Conservation (phyloP, 1,139 yeast genomes). For the Yamadazyma trypodendri region DNA sequence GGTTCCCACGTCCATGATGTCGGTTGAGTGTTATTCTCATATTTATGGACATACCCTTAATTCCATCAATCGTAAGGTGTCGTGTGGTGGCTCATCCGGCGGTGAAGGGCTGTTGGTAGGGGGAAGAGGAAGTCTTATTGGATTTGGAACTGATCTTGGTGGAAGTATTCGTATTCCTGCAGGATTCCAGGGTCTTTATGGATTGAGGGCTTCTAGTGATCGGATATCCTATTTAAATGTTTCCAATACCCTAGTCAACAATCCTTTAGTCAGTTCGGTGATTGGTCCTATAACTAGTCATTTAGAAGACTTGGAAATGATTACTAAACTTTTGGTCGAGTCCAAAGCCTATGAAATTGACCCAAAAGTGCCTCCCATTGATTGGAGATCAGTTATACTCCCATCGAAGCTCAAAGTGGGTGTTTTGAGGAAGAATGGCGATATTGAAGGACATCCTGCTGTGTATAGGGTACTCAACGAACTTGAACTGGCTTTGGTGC, state of each 20-base stretch:
- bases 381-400: constrained; percentile 11
- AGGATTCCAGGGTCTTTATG: constrained; percentile 8
- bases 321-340: constrained; percentile 17
- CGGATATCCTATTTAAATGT: constrained; percentile 15
- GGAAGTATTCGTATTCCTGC: constrained; percentile 51
- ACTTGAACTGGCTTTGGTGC: background rate
- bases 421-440: constrained; percentile 5
- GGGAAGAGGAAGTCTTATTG: constrained; percentile 40
- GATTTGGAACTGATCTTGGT: constrained; percentile 58
- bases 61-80: constrained; percentile 26
- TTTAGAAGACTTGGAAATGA: constrained; percentile 26
- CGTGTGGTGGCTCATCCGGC: constrained; percentile 37
- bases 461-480: constrained; percentile 6
- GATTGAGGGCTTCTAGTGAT: constrained; percentile 8
- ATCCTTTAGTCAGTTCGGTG: constrained; percentile 23
- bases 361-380: constrained; percentile 18
- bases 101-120: constrained; percentile 37
- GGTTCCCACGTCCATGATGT: constrained; percentile 15
- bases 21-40: constrained; percentile 29
- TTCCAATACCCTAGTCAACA: constrained; percentile 12
- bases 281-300: constrained; percentile 33
- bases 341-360: constrained; percentile 19
- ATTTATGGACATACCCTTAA: constrained; percentile 29
- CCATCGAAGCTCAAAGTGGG: constrained; percentile 9
- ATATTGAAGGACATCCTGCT: constrained; percentile 7